Evolutionary conservation across 441 rosid genomes (phyloP).

Genomic region (Rhodomyrtus psidioides): DNA sequence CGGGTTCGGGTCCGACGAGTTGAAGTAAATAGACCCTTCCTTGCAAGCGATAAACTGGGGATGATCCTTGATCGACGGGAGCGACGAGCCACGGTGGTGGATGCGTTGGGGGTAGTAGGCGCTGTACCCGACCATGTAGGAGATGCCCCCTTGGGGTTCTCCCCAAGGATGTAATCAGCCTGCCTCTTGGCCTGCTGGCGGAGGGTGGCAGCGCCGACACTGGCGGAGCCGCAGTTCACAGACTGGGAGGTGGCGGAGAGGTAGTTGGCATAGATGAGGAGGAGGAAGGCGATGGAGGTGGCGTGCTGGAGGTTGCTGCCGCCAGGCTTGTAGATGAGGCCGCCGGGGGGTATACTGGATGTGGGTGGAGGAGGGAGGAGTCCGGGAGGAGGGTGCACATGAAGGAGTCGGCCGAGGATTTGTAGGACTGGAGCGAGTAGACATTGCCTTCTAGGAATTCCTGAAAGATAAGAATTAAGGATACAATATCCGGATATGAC

Average conservation of each 20-base stretch:
- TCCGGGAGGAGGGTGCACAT: constrained; percentile 79
- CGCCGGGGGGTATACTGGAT: constrained; percentile 74
- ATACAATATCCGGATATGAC: background rate
- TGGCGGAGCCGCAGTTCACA: constrained; percentile 47
- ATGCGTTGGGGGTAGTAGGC: constrained; percentile 58
- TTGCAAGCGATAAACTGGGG: constrained; percentile 60
- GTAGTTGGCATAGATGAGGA: constrained; percentile 74
- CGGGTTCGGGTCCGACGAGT: constrained; percentile 60
- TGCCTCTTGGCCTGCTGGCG: constrained; percentile 74
- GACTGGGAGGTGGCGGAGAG: constrained; percentile 56
- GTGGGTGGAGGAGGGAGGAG: constrained; percentile 51
- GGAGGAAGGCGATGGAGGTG: constrained; percentile 76
- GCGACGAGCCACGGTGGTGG: constrained; percentile 85
- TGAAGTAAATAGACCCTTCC: constrained; percentile 69
- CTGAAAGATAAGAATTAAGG: constrained; percentile 13
- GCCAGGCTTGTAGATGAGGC: constrained; percentile 86
- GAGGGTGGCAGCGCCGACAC: constrained; percentile 44
- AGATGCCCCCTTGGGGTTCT: constrained; percentile 77
- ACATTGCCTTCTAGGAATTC: constrained; percentile 58
- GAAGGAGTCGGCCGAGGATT: constrained; percentile 87
- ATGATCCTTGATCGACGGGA: constrained; percentile 62
- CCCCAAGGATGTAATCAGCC: constrained; percentile 82
- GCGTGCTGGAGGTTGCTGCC: constrained; percentile 95
- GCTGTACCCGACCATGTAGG: constrained; percentile 93
- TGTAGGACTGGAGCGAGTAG: constrained; percentile 65